Percentiles rank a stretch among this genome's conserved stretches.
Conservation (phyloP, 148 eudicot species). For the Silene latifolia region DNA sequence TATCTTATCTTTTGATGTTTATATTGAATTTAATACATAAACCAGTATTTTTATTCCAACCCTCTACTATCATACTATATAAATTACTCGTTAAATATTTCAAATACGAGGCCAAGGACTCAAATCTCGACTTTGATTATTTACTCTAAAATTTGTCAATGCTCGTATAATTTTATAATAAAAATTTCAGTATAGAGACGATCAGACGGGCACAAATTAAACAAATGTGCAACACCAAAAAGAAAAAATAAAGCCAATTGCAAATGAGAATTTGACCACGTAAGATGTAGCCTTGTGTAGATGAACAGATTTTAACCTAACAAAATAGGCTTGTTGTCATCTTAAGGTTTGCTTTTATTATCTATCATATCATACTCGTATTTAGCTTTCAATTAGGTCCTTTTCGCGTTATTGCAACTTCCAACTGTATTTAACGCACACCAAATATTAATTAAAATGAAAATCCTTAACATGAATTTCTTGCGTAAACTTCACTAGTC, state of each 20-base stretch:
- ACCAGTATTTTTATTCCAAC: too few relatives aligned
- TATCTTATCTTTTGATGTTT: too few relatives aligned
- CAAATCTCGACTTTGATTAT: too few relatives aligned
- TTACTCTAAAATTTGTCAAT: too few relatives aligned
- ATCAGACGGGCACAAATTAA: not conserved
- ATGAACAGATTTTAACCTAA: constrained; percentile 8
- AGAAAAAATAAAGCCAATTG: not conserved
- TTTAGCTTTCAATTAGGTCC: not conserved
- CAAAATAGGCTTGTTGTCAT: not conserved
- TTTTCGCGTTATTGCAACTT: not conserved
- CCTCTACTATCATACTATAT: too few relatives aligned
- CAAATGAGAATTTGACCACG: not conserved
- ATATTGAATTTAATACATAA: too few relatives aligned
- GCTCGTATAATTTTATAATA: too few relatives aligned
- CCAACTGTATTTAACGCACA: not conserved
- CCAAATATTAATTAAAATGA: not conserved
- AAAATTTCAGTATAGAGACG: not conserved
- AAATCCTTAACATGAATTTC: not conserved
- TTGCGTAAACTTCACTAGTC: not conserved
- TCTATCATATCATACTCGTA: not conserved
- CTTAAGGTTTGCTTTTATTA: not conserved
- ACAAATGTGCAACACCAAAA: not conserved
- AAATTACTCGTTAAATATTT: too few relatives aligned
- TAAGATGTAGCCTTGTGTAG: not conserved
- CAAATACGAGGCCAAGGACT: too few relatives aligned